Evolutionary conservation across 208 protist genomes (phyloP), one percentile per base, ranked within the genome.

Genomic region (Herpetomonas tarakana): DNA sequence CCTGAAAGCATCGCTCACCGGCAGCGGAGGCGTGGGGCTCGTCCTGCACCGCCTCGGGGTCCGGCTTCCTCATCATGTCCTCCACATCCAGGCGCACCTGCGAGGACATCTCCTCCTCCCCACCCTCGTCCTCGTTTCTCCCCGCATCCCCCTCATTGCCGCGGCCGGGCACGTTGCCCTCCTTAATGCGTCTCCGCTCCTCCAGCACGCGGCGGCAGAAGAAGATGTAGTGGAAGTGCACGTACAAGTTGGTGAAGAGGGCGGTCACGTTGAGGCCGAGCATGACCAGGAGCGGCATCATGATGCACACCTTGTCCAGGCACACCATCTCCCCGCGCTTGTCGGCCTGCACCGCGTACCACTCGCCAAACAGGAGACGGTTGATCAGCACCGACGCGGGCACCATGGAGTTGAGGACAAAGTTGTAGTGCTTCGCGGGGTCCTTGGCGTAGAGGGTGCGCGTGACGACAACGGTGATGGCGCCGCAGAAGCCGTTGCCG

Each of bases 381-480:
- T 83, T 86, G 22, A 86, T 67, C 38, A 72, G 53, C 26, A 86
- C 62, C 21, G 76, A 72, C 1, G 76, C 38, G 26, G 22, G 29
- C 12, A 75, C 65, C 3, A 50, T 58, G 18, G 76, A 57, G 2
- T 79, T 21, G 26, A 70, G 73, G 52, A 52, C 72, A 56, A 78
- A 74, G 60, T 83, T 78, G 62, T 83, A 86, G 65, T 81, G 76
- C 68, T 80, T 82, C 3, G 68, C 80, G n/a, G 77, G 58, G 52
- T 82, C 75, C 27, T 63, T 68, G 2, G 68, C 71, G 63, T 73
- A 86, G 46, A 83, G 76, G 52, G 67, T 76, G 28, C 80, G 76
- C 31, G 73, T 65, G 25, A 82, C 67, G 45, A 86, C 71, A 19
- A 83, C 68, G n/a, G 67, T 63, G 2, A 65, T 72, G 12, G 76